Conservation (phyloP, 2,329 filamentous ascomycete genomes). For the Rhynchosporium agropyri region DNA sequence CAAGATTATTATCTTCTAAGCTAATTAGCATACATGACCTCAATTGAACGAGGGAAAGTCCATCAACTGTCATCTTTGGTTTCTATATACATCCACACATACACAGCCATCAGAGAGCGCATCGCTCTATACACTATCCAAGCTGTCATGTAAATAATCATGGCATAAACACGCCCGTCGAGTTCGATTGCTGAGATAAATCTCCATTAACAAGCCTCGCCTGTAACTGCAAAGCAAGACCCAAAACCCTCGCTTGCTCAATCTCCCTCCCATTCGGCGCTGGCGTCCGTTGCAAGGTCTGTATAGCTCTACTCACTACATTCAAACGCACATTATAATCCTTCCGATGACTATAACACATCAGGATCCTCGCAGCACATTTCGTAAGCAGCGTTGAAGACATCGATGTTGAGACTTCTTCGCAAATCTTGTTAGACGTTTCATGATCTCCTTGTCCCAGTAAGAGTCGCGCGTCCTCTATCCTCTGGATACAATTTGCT, state of each 20-base stretch:
- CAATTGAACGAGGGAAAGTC: too few species aligned
- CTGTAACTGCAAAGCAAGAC: background rate
- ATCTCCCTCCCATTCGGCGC: background rate
- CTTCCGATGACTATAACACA: conserved; percentile 4
- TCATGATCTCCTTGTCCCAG: background rate
- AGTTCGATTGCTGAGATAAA: background rate
- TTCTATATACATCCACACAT: too few species aligned
- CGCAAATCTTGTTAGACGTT: background rate
- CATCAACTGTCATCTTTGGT: too few species aligned
- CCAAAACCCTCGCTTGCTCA: conserved; percentile 3
- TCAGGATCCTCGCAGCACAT: conserved; percentile 6
- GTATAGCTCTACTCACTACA: conserved; percentile 2
- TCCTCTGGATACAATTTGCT: conserved; percentile 2
- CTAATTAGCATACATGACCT: too few species aligned
- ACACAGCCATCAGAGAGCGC: too few species aligned
- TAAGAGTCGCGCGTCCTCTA: background rate
- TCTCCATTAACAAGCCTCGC: background rate
- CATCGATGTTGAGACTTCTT: conserved; percentile 6
- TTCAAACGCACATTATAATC: conserved; percentile 6
- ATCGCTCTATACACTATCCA: too few species aligned
- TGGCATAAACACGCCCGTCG: background rate
- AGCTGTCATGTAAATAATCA: background rate
- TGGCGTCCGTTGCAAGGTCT: background rate
- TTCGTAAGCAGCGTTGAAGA: conserved; percentile 6
- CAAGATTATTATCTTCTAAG: too few species aligned